Evolutionary conservation across 768 basidiomycete genomes (phyloP), one percentile per base, ranked within the genome.

Genomic region (Amyloporia xantha): DNA sequence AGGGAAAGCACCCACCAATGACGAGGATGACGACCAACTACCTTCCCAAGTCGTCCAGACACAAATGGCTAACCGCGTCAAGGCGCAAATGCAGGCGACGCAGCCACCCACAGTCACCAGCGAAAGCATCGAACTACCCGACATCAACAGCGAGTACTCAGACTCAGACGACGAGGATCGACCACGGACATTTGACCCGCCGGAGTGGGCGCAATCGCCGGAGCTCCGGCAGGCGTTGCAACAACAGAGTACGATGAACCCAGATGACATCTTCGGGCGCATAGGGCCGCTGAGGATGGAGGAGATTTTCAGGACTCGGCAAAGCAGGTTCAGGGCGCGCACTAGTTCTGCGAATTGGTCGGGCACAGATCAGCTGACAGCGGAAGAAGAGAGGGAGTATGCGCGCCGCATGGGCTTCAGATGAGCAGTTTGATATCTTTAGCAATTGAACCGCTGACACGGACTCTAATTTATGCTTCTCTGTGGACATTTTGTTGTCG

Each of bases 311-410:
- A 78, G 81, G 59, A 75, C 71, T 23, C 74, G 82, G 53, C 83
- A 81, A 15, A 87, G 83, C 55, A 77, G 85, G 43, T 96, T 96
- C 73, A 75, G 94, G 50, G 85, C 89, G 5, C 76, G 95, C 41
- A 90, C 91, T 7, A 94, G 91, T 59, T 94, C 91, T 10, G 95
- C 95, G 27, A 96, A 96, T 63, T 98, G 95, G 95, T 77, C 82
- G 5, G 91, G 91, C n/a, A 68, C 84, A n/a, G 95, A 97, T 68
- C 75, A 82, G 21, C 68, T 98, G 58, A 94, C 91, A 13, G 65
- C 72, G 20, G 82, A 86, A 54, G 95, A 97, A 67, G 84, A 94
- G 67, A 69, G 74, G 50, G 88, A 91, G 54, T 98, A 97, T 63
- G 91, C 85, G 4, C 76, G 77, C 59, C 75, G 88, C 49, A 98